Evolutionary conservation across 371 early-diverging fungal species (phyloP).

Genomic region (Saksenaea oblongispora): DNA sequence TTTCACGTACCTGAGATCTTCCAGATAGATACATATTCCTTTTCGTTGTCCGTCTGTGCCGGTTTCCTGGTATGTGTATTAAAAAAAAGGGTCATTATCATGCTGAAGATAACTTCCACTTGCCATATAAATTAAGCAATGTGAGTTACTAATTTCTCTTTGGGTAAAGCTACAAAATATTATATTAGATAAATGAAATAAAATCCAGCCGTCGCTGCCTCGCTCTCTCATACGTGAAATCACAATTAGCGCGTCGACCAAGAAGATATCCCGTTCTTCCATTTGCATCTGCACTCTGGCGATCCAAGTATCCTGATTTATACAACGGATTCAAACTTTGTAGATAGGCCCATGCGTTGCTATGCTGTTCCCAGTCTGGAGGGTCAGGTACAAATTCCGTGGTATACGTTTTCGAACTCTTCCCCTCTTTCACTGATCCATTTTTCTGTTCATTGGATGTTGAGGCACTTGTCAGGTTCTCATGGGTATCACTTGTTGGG

Average conservation of each 20-base stretch:
- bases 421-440: background rate
- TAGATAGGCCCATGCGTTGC: constrained; percentile 56
- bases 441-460: background rate
- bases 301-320: constrained; percentile 23
- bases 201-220: background rate
- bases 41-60: constrained; percentile 26
- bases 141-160: constrained; percentile 66
- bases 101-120: constrained; percentile 13
- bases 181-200: constrained; percentile 5
- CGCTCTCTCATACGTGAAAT: constrained; percentile 50
- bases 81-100: constrained; percentile 12
- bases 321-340: constrained; percentile 47
- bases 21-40: constrained; percentile 44
- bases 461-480: background rate
- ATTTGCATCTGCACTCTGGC: constrained; percentile 20
- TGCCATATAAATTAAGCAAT: constrained; percentile 74
- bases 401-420: background rate
- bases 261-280: constrained; percentile 65
- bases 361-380: constrained; percentile 29
- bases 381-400: constrained; percentile 6
- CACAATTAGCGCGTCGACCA: constrained; percentile 66
- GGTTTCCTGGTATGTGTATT: constrained; percentile 47
- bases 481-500: background rate
- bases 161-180: constrained; percentile 26
- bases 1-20: constrained; percentile 38